Conservation (phyloP, 257 asterid species). For the Cinchona pubescens region DNA sequence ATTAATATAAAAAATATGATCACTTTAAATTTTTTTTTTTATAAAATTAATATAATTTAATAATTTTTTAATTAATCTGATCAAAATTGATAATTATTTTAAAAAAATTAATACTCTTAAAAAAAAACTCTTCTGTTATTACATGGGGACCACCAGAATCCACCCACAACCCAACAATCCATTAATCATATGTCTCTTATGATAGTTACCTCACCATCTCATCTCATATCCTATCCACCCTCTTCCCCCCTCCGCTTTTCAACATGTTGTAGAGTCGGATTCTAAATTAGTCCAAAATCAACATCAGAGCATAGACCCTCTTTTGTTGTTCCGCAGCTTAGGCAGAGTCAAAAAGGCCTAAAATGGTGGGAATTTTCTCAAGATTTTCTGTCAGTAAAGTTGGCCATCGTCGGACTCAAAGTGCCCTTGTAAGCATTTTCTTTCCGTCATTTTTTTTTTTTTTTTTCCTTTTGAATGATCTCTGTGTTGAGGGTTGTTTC, state of each 20-base stretch:
- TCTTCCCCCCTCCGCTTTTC: neutral
- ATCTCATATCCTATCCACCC: neutral
- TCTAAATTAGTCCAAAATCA: neutral
- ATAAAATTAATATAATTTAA: too few relatives aligned
- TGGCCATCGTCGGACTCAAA: constrained; percentile 77
- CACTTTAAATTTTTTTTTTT: too few relatives aligned
- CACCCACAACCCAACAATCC: constrained; percentile 19
- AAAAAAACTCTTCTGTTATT: too few relatives aligned
- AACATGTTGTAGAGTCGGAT: neutral
- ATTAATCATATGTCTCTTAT: too few relatives aligned
- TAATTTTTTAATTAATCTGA: too few relatives aligned
- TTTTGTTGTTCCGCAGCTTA: neutral
- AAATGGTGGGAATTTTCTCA: constrained; percentile 89
- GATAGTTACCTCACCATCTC: constrained; percentile 9
- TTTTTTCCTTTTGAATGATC: constrained; percentile 17
- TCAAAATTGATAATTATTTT: too few relatives aligned
- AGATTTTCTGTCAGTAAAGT: constrained; percentile 59
- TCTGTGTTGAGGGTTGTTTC: neutral
- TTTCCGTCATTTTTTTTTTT: constrained; percentile 9
- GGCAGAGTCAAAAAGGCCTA: constrained; percentile 3
- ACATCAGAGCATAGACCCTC: constrained; percentile 3
- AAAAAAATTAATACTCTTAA: too few relatives aligned
- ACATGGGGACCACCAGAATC: constrained; percentile 20
- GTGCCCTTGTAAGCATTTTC: constrained; percentile 58
- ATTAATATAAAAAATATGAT: neutral